Evolutionary conservation across 768 basidiomycete species (phyloP), one percentile per base, ranked within the genome.

Genomic region (Lactifluus subvellereus): DNA sequence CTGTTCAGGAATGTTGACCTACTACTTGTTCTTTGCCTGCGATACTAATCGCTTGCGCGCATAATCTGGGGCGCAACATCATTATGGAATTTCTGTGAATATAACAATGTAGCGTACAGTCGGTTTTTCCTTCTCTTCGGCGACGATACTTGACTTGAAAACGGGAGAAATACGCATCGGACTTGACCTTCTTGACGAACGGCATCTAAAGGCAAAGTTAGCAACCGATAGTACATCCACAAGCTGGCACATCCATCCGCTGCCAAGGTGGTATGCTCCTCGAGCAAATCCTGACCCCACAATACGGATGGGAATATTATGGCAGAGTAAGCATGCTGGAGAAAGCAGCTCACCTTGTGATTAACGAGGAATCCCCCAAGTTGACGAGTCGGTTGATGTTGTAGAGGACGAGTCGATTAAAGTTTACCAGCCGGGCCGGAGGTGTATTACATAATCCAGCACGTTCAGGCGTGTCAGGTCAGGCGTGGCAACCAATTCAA

Each of bases 21-120:
- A 89, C 88, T 97, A 98, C 82, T 98, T 98, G 87, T 98, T 98
- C 84, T 99, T 99, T 63, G 97, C 94, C 83, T 99, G 97, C 63
- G 91, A 86, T 68, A 98, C 86, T 59, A 99, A 85, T 69, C 95
- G 88, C 81, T 98, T 97, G 70, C 97, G 91, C 67, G 97, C 97
- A 71, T 98, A 98, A 84, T 98, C 91, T 94, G 61, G 16, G 13
- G 47, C 50, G 48, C 59, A 51, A 50, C 32, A n/a, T 55, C 13
- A 49, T 14, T 47, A 27, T 13, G 40, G 3, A 30, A n/a, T 6
- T 4, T 30, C 52, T 8, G 40, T 35, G 35, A 8, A 38, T 35
- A 68, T 10, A 27, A 37, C 57, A 42, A 58, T n/a, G 10, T 5
- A 27, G 64, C 73, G 47, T 64, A 92, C 91, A 99, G 74, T 99